Evolutionary conservation across 192 early-diverging fungal genomes (phyloP), one percentile per base, ranked within the genome.

Genomic region (Gryganskiella cystojenkinii): DNA sequence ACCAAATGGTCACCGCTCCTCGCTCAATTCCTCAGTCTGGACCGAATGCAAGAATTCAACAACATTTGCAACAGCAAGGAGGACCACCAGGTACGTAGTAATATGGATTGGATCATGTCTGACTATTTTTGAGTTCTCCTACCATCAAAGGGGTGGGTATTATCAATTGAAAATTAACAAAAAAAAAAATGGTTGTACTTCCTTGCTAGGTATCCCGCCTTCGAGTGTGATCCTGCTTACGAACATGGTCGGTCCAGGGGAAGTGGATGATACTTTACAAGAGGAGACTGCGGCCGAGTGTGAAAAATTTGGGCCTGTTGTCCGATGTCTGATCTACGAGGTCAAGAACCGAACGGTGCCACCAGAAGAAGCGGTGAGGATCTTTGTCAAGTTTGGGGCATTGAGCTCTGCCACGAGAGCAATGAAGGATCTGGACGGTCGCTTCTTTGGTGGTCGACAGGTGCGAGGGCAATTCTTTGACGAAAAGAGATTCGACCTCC

Each of bases 251-350:
- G 89, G 90, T 7, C 88, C 89, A 20, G 92, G 90, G 5, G 89
- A 94, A 73, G 93, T 94, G 1, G 93, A 95, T 53, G 90, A 90
- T 55, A 79, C 78, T 31, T 66, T 95, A 51, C 82, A 93, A 67
- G 79, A 89, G 43, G 93, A 95, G 71, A 94, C 92, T 17, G 89
- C 91, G 4, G 87, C 85, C 14, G 93, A 95, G 64, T 95, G 93
- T 70, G 78, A 80, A n/a, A 89, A 92, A 59, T 95, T 88, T 67
- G 93, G 93, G 2, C 63, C 76, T n/a, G 93, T 94, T 2, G 88
- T 87, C 24, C 69, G 81, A 35, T 92, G 91, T 55, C 67, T 89
- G 17, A 88, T 93, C 19, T 90, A 82, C 67, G 91, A 92, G 83
- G 86, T 89, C 25, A 80, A 88, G 45, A 71, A 85, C 49, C 82